A percentile compares a stretch with the other conserved stretches of the same genome.
These are phyloP conservation scores for Phytophthora capsici DNA, from an alignment of 352 stramenopile species.

Conservation along the genomic window DNA sequence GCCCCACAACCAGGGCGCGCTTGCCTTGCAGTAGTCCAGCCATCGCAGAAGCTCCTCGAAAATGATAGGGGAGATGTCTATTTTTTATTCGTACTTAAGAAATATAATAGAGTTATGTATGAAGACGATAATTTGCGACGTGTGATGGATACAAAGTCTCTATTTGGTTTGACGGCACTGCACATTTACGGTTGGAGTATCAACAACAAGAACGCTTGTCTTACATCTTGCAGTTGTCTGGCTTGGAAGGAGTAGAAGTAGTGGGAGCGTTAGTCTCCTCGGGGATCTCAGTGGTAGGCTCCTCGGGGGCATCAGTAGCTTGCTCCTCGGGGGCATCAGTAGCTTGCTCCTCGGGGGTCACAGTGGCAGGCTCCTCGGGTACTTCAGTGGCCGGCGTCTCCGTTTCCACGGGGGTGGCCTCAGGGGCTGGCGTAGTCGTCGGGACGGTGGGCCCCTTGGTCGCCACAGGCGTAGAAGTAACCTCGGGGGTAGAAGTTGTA, in stretches of 20 bases:
- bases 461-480: not conserved
- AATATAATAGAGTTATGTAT: not conserved
- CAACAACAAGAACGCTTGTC: not conserved
- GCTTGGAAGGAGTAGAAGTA: not conserved
- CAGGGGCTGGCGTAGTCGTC: not conserved
- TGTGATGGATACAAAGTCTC: conserved; percentile 6
- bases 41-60: conserved; percentile 9
- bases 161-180: conserved; percentile 6
- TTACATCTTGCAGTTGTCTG: conserved; percentile 17
- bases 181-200: conserved; percentile 6
- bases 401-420: not conserved
- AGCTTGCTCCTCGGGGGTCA: not conserved
- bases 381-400: not conserved
- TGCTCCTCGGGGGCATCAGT: not conserved
- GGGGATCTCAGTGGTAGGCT: not conserved
- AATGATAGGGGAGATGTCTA: not conserved
- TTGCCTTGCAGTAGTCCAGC: conserved; percentile 61
- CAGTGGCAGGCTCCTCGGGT: not conserved
- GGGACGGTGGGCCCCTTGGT: conserved; percentile 1
- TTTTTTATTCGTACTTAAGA: conserved; percentile 6
- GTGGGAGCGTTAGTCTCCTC: not conserved
- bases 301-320: not conserved
- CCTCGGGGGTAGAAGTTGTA: not conserved
- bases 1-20: conserved; percentile 84
- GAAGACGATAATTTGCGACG: conserved; percentile 6